Base-by-base conservation (phyloP, 2,329 filamentous ascomycete species). In the Metarhizium anisopliae region DNA sequence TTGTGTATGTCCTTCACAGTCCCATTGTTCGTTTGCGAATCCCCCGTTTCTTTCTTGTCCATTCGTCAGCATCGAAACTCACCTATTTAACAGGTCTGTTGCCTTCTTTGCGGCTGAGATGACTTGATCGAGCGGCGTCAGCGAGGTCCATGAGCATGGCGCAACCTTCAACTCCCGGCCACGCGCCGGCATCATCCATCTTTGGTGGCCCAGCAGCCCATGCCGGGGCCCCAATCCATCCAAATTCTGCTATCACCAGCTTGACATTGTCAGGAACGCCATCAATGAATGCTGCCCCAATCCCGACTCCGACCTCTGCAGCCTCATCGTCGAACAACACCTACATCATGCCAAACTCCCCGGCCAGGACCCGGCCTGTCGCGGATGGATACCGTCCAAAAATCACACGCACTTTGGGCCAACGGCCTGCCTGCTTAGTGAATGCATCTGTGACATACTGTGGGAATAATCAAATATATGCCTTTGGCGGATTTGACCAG, bases 371-470 rank as follows among this genome's bases (percentile, higher is more conserved):
- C 63, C 79, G 82, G 56, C 76, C 79, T 20, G 79, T 79, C 58
- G 78, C 78, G 55, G 90, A 95, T 67, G 85, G 84, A 60, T 95
- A 95, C 72, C 86, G 87, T 52, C 93, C 93, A 40, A 89, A 86
- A 68, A 89, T 96, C 59, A 93, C 82, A 42, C 85, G 86, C 64
- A 89, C 87, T 13, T 77, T 88, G 51, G 88, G 88, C 50, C 85
- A 90, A 72, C 84, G 92, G 62, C 94, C 94, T 42, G 92, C 94
- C 40, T 97, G 93, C 68, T 80, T 99, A 52, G 93, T 99, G 62
- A 99, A 99, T 77, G 94, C 94, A 53, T 97, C 94, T 1, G 93
- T 97, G 58, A 99, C 94, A n/a, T 96, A 96, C 70, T 96, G 94
- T 66, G 92, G 92, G 58, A 94, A 96, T 73, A 94, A 97, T 69